Base-by-base conservation (phyloP, 169 alveolate species). In the Plasmodium cynomolgi region DNA sequence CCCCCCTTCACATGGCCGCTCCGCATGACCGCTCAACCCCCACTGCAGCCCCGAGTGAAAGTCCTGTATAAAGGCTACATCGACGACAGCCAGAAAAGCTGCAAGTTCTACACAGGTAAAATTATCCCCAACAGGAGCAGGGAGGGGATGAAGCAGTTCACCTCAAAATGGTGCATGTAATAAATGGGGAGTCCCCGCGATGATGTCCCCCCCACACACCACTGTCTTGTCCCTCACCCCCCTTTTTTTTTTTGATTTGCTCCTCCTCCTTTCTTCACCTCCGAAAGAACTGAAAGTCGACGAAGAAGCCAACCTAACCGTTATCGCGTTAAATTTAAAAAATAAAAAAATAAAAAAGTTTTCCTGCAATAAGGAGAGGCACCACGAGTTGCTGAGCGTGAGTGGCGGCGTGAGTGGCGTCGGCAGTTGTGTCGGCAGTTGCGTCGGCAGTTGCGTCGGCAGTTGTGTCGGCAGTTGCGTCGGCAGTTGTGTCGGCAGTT, bases 21-120 rank as follows among this genome's bases (percentile, higher is more conserved):
- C 8, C 44, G 0, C 44, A 37, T 5, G 1, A 37, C 44, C 44
- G 44, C 44, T 37, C 4, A 6, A 6, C 31, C 29, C 9, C 75
- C 26, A 0, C 75, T 1, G 34, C 44, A 83, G 81, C 47, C 33
- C 41, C 56, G 9, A 29, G 81, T 75, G 58, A 86, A 86, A 86
- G 41, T 86, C 7, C 72, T 86, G 3, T 86, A 86, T 37, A 86
- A 86, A 58, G 93, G 93, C 20, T 86, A 86, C 50, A 77, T 86
- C 17, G 93, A 86, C 23, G 93, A 86, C 37, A 86, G 56, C 29
- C 34, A 47, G 80, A 86, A 86, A 26, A 20, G 85, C 29, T 86
- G 71, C 68, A 86, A 86, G 62, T 86, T 86, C 68, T 86, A 86
- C 44, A 86, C 85, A 86, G 93, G 93, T 86, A 20, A 77, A 26